These are phyloP conservation scores for Glycine latifolia DNA, from an alignment of 306 rosid genomes.

Conservation along the genomic window DNA sequence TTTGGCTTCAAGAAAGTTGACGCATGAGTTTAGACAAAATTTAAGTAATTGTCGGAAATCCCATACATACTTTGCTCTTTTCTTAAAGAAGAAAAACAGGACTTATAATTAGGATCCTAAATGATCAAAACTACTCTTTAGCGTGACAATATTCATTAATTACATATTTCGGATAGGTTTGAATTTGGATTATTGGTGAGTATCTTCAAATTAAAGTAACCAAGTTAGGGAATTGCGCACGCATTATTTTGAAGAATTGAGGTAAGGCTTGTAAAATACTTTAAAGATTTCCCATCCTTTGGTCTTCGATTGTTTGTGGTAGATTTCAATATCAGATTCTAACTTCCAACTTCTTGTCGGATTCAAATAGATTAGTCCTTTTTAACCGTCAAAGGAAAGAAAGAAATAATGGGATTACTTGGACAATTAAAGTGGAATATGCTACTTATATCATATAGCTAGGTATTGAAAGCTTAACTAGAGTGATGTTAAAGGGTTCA, in stretches of 20 bases:
- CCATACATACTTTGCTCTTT: constrained; percentile 5
- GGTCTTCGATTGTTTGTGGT: constrained; percentile 21
- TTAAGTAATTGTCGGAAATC: constrained; percentile 45
- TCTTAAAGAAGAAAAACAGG: constrained; percentile 27
- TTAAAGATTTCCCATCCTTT: background rate
- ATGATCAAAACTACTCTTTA: constrained; percentile 40
- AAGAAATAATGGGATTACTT: background rate
- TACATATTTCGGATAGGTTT: constrained; percentile 12
- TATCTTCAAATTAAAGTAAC: constrained; percentile 50
- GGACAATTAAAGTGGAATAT: background rate
- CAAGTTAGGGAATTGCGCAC: constrained; percentile 43
- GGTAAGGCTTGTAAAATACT: constrained; percentile 22
- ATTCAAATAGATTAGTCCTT: constrained; percentile 11
- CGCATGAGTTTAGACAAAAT: constrained; percentile 56
- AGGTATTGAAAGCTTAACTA: background rate
- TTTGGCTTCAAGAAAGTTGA: constrained; percentile 47
- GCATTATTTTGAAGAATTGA: constrained; percentile 32
- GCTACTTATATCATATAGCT: background rate
- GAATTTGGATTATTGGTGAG: constrained; percentile 26
- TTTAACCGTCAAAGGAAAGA: background rate
- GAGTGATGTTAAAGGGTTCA: background rate
- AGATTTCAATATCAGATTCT: constrained; percentile 40
- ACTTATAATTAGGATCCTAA: constrained; percentile 31
- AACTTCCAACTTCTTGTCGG: constrained; percentile 51
- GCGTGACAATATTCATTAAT: constrained; percentile 46